phyloP scores from a whole-genome alignment of 352 stramenopile species.

The Pythium vanterpoolii region DNA sequence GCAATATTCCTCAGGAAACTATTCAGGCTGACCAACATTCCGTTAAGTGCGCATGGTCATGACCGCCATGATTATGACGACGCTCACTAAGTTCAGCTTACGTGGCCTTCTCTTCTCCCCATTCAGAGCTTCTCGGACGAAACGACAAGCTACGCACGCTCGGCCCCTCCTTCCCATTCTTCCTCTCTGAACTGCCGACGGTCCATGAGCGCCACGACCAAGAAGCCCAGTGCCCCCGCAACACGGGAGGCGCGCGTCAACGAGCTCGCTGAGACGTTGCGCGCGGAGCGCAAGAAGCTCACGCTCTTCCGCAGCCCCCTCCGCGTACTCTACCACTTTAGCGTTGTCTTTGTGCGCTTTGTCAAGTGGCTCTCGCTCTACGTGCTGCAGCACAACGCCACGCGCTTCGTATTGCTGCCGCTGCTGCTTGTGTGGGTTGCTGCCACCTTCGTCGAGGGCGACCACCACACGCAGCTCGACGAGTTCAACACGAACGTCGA shows the following conservation, averaged over 20 bases:
- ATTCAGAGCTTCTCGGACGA: constrained; percentile 8
- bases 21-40: constrained; percentile 1
- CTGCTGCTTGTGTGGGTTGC: constrained; percentile 62
- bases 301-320: constrained; percentile 80
- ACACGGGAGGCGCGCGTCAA: constrained; percentile 16
- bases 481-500: constrained; percentile 82
- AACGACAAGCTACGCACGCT: constrained; percentile 16
- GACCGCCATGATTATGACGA: background rate
- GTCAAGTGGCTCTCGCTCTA: constrained; percentile 64
- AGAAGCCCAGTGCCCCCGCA: constrained; percentile 11
- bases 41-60: constrained; percentile 9
- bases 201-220: constrained; percentile 14
- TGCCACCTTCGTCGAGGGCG: constrained; percentile 62
- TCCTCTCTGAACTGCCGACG: background rate
- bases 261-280: constrained; percentile 53
- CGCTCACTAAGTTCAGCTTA: constrained; percentile 23
- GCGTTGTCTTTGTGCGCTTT: constrained; percentile 73
- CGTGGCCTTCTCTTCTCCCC: constrained; percentile 15
- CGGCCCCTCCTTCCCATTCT: background rate
- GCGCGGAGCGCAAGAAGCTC: constrained; percentile 77
- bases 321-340: constrained; percentile 77
- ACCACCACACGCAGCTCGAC: constrained; percentile 71
- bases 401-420: constrained; percentile 75
- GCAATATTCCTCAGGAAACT: background rate
- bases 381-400: constrained; percentile 63